These are phyloP conservation scores for Rostrohypoxylon terebratum DNA, from an alignment of 495 filamentous ascomycete genomes.

Conservation along the genomic window DNA sequence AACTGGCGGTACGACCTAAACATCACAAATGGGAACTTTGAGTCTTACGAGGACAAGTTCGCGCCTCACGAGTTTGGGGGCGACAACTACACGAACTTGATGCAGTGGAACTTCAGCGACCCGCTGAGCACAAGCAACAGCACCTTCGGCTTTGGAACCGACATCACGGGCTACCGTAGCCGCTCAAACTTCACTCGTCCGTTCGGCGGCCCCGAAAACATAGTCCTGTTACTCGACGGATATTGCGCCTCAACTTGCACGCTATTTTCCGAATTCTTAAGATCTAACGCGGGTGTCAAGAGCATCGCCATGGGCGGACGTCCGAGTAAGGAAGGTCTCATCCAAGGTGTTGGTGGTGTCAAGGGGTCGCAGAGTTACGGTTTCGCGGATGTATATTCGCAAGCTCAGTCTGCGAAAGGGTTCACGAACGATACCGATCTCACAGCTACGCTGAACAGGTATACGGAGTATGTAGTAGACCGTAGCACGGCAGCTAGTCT, in stretches of 20 bases:
- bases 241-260: conserved; percentile 74
- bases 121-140: conserved; percentile 54
- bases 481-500: conserved; percentile 48
- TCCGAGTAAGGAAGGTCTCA: conserved; percentile 61
- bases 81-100: conserved; percentile 53
- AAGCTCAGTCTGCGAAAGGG: conserved; percentile 49
- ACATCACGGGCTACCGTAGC: conserved; percentile 59
- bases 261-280: conserved; percentile 68
- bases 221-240: conserved; percentile 67
- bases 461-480: conserved; percentile 56
- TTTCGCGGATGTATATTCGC: conserved; percentile 45
- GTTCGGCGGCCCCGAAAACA: conserved; percentile 55
- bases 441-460: conserved; percentile 63
- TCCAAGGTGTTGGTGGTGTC: conserved; percentile 72
- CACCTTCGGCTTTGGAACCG: conserved; percentile 53
- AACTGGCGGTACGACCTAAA: conserved; percentile 58
- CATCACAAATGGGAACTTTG: conserved; percentile 49
- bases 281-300: conserved; percentile 66
- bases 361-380: conserved; percentile 62
- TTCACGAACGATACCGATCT: conserved; percentile 49
- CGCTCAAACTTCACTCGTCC: conserved; percentile 57
- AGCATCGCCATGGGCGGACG: conserved; percentile 72
- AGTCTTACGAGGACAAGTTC: conserved; percentile 55
- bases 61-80: conserved; percentile 45
- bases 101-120: conserved; percentile 57